Evolutionary conservation across 2,329 filamentous ascomycete genomes (phyloP).

Genomic region (Fusarium xyrophilum): DNA sequence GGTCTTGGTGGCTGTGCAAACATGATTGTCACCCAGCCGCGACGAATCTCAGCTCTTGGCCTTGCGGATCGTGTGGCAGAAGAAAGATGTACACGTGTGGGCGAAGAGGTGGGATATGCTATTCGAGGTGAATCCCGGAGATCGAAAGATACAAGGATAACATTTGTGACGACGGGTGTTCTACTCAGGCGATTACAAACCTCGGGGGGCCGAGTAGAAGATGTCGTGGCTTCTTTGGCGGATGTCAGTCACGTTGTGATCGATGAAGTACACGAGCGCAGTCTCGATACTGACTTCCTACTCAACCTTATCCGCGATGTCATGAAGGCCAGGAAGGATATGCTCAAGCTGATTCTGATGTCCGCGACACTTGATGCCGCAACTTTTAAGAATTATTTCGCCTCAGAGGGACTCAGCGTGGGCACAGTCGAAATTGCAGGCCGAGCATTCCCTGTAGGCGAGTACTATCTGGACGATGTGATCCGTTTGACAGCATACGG

Average conservation of each 20-base stretch:
- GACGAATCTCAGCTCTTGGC: conserved; percentile 91
- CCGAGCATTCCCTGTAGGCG: conserved; percentile 86
- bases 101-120: conserved; percentile 89
- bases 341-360: conserved; percentile 95
- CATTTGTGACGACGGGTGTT: conserved; percentile 99
- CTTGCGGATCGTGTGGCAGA: conserved; percentile 94
- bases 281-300: conserved; percentile 96
- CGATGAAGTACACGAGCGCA: conserved; percentile 96
- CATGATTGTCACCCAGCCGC: conserved; percentile 94
- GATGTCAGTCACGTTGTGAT: conserved; percentile 95
- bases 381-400: conserved; percentile 64
- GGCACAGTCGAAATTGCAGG: conserved; percentile 85
- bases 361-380: conserved; percentile 91
- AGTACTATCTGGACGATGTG: conserved; percentile 90
- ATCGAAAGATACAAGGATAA: conserved; percentile 82
- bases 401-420: conserved; percentile 73
- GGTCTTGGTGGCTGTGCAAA: conserved; percentile 80
- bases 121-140: conserved; percentile 93
- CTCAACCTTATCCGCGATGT: conserved; percentile 86
- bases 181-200: conserved; percentile 91
- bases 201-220: conserved; percentile 78
- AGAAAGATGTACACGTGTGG: conserved; percentile 83
- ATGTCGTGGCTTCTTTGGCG: conserved; percentile 80
- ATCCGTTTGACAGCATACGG: conserved; percentile 83
- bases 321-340: conserved; percentile 83